These are phyloP conservation scores for Psidium guajava DNA, from an alignment of 345 rosid genomes.

Conservation along the genomic window DNA sequence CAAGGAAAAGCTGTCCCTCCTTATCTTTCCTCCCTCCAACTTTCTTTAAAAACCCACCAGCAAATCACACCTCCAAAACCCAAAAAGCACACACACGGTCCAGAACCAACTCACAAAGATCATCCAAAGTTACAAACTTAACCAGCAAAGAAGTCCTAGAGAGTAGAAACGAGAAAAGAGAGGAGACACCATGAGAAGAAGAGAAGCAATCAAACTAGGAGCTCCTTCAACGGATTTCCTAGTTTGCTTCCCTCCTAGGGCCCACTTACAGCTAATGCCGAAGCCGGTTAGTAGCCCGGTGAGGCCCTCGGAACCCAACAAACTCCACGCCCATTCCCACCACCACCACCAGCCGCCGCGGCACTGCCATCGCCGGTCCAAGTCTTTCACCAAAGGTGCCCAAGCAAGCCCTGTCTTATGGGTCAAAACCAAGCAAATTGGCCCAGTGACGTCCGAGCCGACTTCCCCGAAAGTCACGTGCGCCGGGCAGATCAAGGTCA, in stretches of 20 bases:
- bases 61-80: neutral
- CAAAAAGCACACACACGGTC: neutral
- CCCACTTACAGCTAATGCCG: conserved; percentile 54
- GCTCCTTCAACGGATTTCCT: conserved; percentile 67
- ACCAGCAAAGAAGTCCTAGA: neutral
- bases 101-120: conserved; percentile 6
- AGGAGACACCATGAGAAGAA: conserved; percentile 47
- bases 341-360: conserved; percentile 2
- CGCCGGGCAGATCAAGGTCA: conserved; percentile 88
- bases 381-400: conserved; percentile 15
- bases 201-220: conserved; percentile 30
- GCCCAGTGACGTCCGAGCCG: conserved; percentile 51
- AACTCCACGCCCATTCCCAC: conserved; percentile 23
- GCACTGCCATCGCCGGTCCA: conserved; percentile 19
- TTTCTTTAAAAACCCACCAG: conserved; percentile 1
- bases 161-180: neutral
- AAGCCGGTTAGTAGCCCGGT: conserved; percentile 74
- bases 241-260: conserved; percentile 77
- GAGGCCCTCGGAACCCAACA: conserved; percentile 25
- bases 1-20: neutral
- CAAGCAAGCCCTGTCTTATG: conserved; percentile 51
- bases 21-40: conserved; percentile 7
- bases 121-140: conserved; percentile 1
- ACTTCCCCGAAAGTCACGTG: conserved; percentile 91
- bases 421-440: conserved; percentile 54